A percentile compares a stretch with the other conserved stretches of the same genome.
Evolutionary conservation across 768 basidiomycete species (phyloP).

Genomic region (Panellus pusillus): DNA sequence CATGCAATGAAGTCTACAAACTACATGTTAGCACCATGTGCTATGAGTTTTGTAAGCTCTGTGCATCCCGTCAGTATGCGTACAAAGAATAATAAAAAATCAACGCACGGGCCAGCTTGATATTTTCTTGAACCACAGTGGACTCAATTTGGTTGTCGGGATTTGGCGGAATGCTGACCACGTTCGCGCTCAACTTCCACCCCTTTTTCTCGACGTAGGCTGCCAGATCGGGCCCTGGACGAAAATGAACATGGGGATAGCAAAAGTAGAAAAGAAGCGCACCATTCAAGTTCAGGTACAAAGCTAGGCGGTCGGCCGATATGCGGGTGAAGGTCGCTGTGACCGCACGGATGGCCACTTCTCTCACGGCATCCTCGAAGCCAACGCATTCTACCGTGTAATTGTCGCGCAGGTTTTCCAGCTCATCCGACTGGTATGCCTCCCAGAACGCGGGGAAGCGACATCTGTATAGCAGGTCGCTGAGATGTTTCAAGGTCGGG

Average conservation of each 20-base stretch:
- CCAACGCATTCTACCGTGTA: slow-evolving; percentile 83
- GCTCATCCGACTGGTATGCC: slow-evolving; percentile 65
- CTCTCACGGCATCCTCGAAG: slow-evolving; percentile 81
- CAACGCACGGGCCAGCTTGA: slow-evolving; percentile 76
- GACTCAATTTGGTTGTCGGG: slow-evolving; percentile 89
- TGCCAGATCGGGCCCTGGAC: slow-evolving; percentile 51
- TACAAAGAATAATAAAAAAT: not conserved
- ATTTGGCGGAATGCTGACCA: slow-evolving; percentile 74
- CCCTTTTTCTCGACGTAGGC: slow-evolving; percentile 63
- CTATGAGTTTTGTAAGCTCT: slow-evolving; percentile 78
- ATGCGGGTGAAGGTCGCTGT: slow-evolving; percentile 79
- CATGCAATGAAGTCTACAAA: not conserved
- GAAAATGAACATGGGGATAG: not conserved
- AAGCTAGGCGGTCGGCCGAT: slow-evolving; percentile 60
- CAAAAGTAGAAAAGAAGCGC: slow-evolving; percentile 13
- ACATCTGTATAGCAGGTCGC: slow-evolving; percentile 76
- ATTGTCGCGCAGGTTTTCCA: slow-evolving; percentile 77
- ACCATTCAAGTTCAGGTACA: slow-evolving; percentile 73
- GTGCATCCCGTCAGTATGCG: slow-evolving; percentile 7
- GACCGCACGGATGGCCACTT: slow-evolving; percentile 75
- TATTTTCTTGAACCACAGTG: slow-evolving; percentile 79
- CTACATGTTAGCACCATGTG: slow-evolving; percentile 51
- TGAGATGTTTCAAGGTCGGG: slow-evolving; percentile 64
- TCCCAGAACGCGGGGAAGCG: slow-evolving; percentile 88
- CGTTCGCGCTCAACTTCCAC: slow-evolving; percentile 60